A percentile compares a stretch with the other conserved stretches of the same genome.
These are phyloP conservation scores for Septoria petroselini DNA, from an alignment of 2,329 filamentous ascomycete genomes.

Conservation along the genomic window DNA sequence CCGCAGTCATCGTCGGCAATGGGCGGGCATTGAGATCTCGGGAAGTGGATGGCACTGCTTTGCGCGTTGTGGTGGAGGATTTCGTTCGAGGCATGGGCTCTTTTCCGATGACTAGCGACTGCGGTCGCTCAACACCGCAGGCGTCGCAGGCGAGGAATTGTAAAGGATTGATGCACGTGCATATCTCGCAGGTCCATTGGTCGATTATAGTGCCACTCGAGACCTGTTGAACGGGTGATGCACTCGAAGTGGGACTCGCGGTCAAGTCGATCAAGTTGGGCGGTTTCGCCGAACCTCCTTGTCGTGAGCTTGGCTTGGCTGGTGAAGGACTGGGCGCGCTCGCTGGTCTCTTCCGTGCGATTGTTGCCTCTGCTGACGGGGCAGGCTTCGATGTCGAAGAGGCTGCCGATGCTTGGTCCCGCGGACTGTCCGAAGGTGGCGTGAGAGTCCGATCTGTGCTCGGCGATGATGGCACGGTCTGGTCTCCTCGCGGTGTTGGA, in stretches of 20 bases:
- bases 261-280: not conserved
- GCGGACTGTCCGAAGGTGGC: not conserved
- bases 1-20: constrained; percentile 7
- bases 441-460: not conserved
- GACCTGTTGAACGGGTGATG: no score
- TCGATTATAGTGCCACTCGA: not conserved
- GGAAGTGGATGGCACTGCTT: constrained; percentile 23
- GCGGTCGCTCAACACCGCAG: constrained; percentile 56
- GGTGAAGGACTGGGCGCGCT: constrained; percentile 9
- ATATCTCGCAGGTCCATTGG: constrained; percentile 59
- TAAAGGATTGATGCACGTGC: constrained; percentile 61
- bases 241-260: not conserved
- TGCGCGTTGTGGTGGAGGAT: constrained; percentile 13
- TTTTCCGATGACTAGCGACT: constrained; percentile 36
- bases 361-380: not conserved
- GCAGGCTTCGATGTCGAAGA: not conserved
- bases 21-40: constrained; percentile 1
- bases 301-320: constrained; percentile 1
- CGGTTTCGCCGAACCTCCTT: not conserved
- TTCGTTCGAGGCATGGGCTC: not conserved
- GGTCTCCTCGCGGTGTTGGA: constrained; percentile 3
- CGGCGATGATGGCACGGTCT: not conserved
- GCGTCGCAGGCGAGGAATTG: constrained; percentile 60
- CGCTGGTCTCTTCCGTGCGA: constrained; percentile 5
- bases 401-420: not conserved